A percentile compares a stretch with the other conserved stretches of the same genome.
Evolutionary conservation across 176 grass and related monocot genomes (phyloP).

Genomic region (Bothriochloa decipiens): DNA sequence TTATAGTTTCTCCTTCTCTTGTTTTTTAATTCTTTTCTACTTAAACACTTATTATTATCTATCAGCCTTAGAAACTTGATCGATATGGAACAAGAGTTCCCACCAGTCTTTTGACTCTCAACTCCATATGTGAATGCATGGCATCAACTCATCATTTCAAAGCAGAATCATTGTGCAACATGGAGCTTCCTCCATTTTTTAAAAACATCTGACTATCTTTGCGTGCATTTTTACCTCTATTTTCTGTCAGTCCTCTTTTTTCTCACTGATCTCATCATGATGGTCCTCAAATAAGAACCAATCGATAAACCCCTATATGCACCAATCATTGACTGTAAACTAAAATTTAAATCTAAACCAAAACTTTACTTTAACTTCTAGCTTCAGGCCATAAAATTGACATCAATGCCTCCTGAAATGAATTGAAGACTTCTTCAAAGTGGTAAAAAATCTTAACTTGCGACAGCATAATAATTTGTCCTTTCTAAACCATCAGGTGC

Average conservation of each 20-base stretch:
- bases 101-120: background rate
- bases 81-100: background rate
- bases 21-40: background rate
- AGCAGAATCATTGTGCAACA: background rate
- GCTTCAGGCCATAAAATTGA: background rate
- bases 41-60: background rate
- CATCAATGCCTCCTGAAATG: background rate
- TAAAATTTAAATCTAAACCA: background rate
- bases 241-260: background rate
- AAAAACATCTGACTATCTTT: background rate
- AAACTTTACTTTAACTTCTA: constrained; percentile 2
- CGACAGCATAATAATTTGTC: background rate
- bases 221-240: background rate
- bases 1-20: background rate
- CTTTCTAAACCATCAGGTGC: constrained; percentile 46
- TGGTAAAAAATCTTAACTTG: background rate
- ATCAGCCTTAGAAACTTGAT: background rate
- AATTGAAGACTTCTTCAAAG: background rate
- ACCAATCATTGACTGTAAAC: background rate
- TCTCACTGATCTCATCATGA: background rate
- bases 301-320: background rate
- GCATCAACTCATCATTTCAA: background rate
- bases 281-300: background rate
- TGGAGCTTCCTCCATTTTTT: background rate
- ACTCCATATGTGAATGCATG: background rate